Base-by-base conservation (phyloP, 768 basidiomycete species). In the Thelephora ganbajun region DNA sequence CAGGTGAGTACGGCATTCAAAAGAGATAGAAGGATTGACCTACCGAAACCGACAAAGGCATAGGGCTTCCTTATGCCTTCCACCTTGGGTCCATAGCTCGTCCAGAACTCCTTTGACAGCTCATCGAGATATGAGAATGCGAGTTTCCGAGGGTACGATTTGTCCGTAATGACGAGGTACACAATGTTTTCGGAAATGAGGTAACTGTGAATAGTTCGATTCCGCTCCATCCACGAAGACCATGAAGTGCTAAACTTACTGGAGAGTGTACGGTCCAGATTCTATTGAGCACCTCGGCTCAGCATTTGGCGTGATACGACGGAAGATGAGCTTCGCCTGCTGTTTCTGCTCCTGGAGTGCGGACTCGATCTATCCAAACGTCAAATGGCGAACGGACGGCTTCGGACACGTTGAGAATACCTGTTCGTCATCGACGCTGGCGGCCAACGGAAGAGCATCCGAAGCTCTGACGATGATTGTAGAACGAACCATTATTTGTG, bases 41-140 rank as follows among this genome's bases (percentile, higher is more conserved):
- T 57, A 93, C 92, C 92, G 57, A 99, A 99, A 43, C 96, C 92
- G 50, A 98, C 86, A 61, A 98, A 98, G 20, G 96, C 94, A 62
- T 99, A 99, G n/a, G 96, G 96, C 63, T 94, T 90, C 53, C 90
- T 77, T 14, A 85, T 84, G 14, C 77, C 73, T 57, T 97, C 94
- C 16, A 98, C 89, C 63, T 91, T 94, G 5, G 87, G 72, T 9
- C 91, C 96, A 63, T 98, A 99, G 5, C 86, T 86, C 45, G 78
- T 77, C 35, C 83, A 76, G 60, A 99, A 99, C 65, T 99, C 96
- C 59, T 96, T 98, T 19, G 88, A 86, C 39, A 99, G 73, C 65
- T 99, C 96, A 55, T 97, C 92, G 44, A 99, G 76, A 65, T 91
- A 99, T 6, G 92, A 92, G 66, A 99, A 99, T 1, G 92, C 92